Conservation (phyloP, 2,329 filamentous ascomycete genomes). For the Diaporthe capsici region DNA sequence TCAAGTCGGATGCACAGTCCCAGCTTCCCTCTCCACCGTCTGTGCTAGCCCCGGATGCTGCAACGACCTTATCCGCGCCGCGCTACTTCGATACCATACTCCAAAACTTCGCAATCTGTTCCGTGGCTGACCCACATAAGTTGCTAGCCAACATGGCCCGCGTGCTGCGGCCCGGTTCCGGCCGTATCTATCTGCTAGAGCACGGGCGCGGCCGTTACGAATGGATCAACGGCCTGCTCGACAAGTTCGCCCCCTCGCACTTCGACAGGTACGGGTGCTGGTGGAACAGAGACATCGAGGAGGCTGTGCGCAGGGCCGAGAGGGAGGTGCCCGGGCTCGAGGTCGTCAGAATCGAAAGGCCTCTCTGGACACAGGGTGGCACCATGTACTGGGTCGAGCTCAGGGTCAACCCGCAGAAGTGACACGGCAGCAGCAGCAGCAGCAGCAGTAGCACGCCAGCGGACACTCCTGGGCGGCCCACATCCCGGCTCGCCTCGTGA, state of each 20-base stretch:
- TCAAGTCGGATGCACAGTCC: constrained; percentile 50
- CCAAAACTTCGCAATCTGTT: constrained; percentile 76
- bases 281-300: constrained; percentile 76
- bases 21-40: constrained; percentile 43
- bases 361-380: constrained; percentile 67
- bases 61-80: constrained; percentile 42
- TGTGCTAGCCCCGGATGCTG: constrained; percentile 44
- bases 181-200: constrained; percentile 73
- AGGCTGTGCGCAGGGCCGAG: constrained; percentile 65
- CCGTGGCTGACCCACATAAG: constrained; percentile 68
- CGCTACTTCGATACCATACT: constrained; percentile 72
- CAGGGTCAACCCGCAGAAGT: constrained; percentile 51
- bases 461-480: not conserved
- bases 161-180: constrained; percentile 66
- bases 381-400: constrained; percentile 73
- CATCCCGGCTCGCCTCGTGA: constrained; percentile 16
- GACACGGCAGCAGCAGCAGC: not conserved
- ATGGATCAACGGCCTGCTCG: constrained; percentile 69
- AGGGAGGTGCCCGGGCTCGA: constrained; percentile 66
- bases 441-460: not conserved
- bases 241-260: constrained; percentile 68
- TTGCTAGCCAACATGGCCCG: constrained; percentile 68
- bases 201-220: constrained; percentile 71
- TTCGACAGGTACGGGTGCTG: constrained; percentile 75
- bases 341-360: constrained; percentile 67